phyloP scores from a whole-genome alignment of 257 asterid species.

The Solanum boliviense region DNA sequence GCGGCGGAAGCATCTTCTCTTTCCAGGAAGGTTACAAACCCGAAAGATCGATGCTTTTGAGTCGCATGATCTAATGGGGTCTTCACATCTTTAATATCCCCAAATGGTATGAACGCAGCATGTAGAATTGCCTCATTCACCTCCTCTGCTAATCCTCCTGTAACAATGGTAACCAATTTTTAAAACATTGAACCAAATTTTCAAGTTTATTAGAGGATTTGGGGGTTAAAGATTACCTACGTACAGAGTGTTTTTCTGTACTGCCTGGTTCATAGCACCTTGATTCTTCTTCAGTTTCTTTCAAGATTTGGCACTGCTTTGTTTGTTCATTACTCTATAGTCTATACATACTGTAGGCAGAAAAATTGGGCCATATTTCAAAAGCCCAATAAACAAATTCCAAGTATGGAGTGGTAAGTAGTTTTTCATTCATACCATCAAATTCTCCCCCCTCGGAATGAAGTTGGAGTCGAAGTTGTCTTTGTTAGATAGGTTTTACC shows the following conservation, averaged over 20 bases:
- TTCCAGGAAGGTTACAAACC: conserved; percentile 88
- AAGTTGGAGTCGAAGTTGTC: neutral
- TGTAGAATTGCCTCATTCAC: conserved; percentile 80
- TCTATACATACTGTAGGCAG: neutral
- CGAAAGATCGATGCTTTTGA: conserved; percentile 93
- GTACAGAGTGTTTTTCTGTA: conserved; percentile 94
- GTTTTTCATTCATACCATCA: neutral
- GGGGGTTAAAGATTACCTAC: conserved; percentile 11
- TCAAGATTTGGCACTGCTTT: neutral
- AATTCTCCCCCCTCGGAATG: neutral
- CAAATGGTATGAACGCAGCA: conserved; percentile 88
- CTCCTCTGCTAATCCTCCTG: conserved; percentile 88
- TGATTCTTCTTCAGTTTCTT: neutral
- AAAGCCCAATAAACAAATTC: neutral
- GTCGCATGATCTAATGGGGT: conserved; percentile 93
- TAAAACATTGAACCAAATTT: neutral
- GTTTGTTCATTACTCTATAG: too few relatives aligned
- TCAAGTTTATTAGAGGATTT: neutral
- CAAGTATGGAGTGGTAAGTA: neutral
- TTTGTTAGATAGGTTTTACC: neutral
- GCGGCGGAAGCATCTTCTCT: conserved; percentile 91
- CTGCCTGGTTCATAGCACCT: conserved; percentile 55
- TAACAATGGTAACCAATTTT: neutral
- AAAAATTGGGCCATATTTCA: neutral
- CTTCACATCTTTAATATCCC: conserved; percentile 91